These are phyloP conservation scores for Lonicera japonica DNA, from an alignment of 129 eudicot genomes.

Conservation along the genomic window DNA sequence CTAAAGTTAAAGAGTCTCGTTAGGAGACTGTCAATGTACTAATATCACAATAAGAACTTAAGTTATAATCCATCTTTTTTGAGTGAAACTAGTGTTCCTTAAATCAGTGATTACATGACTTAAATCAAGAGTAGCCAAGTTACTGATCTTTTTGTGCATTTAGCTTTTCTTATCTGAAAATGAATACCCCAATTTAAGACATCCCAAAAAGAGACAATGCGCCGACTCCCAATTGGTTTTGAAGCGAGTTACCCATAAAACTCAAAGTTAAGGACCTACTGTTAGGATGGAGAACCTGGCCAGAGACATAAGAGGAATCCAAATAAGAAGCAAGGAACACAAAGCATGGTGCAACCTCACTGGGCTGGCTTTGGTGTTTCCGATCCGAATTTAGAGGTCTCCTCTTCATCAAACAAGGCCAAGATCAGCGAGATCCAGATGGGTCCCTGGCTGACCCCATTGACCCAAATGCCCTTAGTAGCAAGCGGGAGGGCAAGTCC, in stretches of 20 bases:
- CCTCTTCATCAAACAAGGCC: conserved; percentile 56
- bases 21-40: too few species aligned
- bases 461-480: conserved; percentile 61
- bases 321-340: conserved; percentile 68
- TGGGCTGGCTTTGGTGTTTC: conserved; percentile 82
- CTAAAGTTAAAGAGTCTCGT: too few species aligned
- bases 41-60: too few species aligned
- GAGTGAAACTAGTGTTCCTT: too few species aligned
- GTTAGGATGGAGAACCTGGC: conserved; percentile 87
- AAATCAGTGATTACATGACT: too few species aligned
- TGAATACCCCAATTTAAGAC: too few species aligned
- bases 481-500: conserved; percentile 71
- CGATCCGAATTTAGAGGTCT: conserved; percentile 43
- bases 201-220: not conserved
- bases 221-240: too few species aligned
- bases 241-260: too few species aligned
- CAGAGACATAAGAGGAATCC: conserved; percentile 74
- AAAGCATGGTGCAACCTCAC: conserved; percentile 61
- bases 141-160: too few species aligned
- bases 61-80: too few species aligned
- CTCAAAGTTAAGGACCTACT: conserved; percentile 24
- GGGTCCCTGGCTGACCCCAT: conserved; percentile 92
- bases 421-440: conserved; percentile 90
- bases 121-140: too few species aligned
- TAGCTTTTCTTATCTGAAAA: too few species aligned